A percentile compares a stretch with the other conserved stretches of the same genome.
Conservation (phyloP, 176 grass and related monocot genomes). For the Aegilops umbellulata region DNA sequence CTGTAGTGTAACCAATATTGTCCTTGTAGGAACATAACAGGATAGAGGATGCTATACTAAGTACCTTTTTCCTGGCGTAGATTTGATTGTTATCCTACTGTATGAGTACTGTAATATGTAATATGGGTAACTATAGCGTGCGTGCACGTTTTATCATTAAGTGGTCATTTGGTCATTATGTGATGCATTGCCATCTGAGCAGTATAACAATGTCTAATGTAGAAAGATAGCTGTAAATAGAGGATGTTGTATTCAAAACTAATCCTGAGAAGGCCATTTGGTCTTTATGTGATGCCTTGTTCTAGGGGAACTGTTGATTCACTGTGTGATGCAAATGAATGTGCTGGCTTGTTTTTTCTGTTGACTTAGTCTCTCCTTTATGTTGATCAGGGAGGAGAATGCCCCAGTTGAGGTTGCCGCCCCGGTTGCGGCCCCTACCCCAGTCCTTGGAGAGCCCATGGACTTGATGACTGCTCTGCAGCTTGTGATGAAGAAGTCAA, state of each 20-base stretch:
- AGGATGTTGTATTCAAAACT: not conserved
- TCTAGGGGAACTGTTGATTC: not conserved
- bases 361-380: not conserved
- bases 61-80: not conserved
- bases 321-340: not conserved
- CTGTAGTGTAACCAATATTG: not conserved
- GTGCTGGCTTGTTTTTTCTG: not conserved
- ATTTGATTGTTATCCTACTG: not conserved
- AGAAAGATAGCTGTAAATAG: not conserved
- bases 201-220: not conserved
- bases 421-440: slow-evolving; percentile 25
- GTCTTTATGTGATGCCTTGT: not conserved
- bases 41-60: not conserved
- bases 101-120: too few relatives aligned
- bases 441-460: slow-evolving; percentile 60
- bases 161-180: not conserved
- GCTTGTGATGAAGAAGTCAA: slow-evolving; percentile 56
- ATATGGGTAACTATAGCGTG: not conserved
- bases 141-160: too few relatives aligned
- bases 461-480: slow-evolving; percentile 66
- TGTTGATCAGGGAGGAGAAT: slow-evolving; percentile 42
- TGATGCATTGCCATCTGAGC: not conserved
- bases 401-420: slow-evolving; percentile 30
- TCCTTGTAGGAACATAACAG: not conserved
- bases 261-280: not conserved